Evolutionary conservation across 331 rosid species (phyloP).

Genomic region (Quercus phellos): DNA sequence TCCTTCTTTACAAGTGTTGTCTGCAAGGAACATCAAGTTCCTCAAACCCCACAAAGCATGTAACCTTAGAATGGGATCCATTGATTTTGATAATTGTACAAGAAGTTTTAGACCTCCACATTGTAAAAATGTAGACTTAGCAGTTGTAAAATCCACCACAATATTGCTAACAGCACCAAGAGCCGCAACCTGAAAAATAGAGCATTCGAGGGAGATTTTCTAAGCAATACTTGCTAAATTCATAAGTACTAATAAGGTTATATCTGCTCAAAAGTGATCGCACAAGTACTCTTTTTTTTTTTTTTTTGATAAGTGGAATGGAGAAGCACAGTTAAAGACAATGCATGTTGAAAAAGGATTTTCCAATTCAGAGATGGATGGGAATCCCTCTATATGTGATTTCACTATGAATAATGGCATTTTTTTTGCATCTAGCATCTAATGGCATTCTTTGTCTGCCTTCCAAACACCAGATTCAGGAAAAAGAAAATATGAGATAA

Average conservation of each 20-base stretch:
- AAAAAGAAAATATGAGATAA: background rate
- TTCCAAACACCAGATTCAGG: background rate
- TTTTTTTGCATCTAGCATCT: background rate
- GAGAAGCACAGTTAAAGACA: background rate
- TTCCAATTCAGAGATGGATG: slow-evolving; percentile 5
- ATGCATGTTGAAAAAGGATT: background rate
- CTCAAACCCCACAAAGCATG: slow-evolving; percentile 84
- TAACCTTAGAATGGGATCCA: slow-evolving; percentile 70
- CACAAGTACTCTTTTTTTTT: background rate
- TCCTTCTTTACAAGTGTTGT: slow-evolving; percentile 51
- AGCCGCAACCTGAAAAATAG: slow-evolving; percentile 66
- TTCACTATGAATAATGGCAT: background rate
- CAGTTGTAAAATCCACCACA: slow-evolving; percentile 57
- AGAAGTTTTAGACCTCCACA: slow-evolving; percentile 82
- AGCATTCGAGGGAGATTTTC: slow-evolving; percentile 1
- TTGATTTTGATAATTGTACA: slow-evolving; percentile 72
- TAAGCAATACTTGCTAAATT: background rate
- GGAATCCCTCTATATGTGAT: background rate
- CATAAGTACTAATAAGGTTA: background rate
- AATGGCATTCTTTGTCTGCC: background rate
- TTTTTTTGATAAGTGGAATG: background rate
- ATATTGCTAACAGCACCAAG: slow-evolving; percentile 72
- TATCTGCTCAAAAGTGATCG: background rate
- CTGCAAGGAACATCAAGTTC: slow-evolving; percentile 79
- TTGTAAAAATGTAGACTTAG: slow-evolving; percentile 46